Evolutionary conservation across 164 flowering plant genomes (phyloP).

Genomic region (Chimonanthus praecox): DNA sequence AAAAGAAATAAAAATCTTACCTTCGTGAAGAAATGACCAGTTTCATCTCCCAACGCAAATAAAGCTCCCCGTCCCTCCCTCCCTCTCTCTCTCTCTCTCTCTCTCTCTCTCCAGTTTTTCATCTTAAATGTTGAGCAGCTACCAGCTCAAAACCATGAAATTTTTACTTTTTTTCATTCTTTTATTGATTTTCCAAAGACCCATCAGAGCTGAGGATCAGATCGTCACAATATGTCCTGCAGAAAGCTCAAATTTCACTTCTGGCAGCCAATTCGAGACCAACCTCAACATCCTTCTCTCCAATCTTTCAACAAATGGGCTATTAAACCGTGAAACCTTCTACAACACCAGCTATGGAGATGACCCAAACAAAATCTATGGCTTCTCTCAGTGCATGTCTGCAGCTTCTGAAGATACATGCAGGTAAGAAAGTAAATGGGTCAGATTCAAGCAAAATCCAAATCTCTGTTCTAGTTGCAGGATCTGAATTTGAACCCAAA

Average conservation of each 20-base stretch:
- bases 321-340: conserved; percentile 8
- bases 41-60: no score
- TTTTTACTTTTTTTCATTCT: no score
- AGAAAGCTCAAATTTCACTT: conserved; percentile 6
- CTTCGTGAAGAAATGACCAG: no score
- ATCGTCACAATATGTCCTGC: neutral
- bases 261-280: conserved; percentile 9
- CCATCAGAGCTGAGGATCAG: neutral
- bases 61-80: neutral
- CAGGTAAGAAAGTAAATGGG: no score
- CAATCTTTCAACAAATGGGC: conserved; percentile 14
- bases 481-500: no score
- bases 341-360: conserved; percentile 14
- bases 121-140: no score
- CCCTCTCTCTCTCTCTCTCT: neutral
- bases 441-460: no score
- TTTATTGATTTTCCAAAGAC: neutral
- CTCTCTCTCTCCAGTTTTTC: neutral
- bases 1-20: no score
- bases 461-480: no score
- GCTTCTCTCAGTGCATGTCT: conserved; percentile 25
- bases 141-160: no score
- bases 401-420: neutral
- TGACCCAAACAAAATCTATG: conserved; percentile 20
- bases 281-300: conserved; percentile 17